Evolutionary conservation across 208 protist genomes (phyloP), one percentile per base, ranked within the genome.

Genomic region (Leishmania amazonensis): DNA sequence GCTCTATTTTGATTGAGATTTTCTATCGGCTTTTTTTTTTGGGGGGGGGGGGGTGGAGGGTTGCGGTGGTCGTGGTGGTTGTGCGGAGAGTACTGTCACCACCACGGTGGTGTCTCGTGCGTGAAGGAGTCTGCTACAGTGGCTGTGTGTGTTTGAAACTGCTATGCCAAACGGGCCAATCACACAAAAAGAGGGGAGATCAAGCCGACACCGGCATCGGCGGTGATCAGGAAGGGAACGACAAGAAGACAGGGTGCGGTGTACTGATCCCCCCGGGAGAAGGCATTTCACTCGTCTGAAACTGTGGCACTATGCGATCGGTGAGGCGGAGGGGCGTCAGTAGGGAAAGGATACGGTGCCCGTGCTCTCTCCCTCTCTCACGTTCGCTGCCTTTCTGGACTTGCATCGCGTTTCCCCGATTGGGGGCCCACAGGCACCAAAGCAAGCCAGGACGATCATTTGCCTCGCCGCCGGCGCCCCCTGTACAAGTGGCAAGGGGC

Each of bases 1-100:
- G 1, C 78, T 94, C 1, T 90, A 88, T 67, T 91, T 96, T 79
- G 84, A 87, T n/a, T 87, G 40, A 81, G 38, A 11, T 38, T 1
- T 1, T 31, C 19, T 1, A 8, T 31, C 8, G 6, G 8, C 53
- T 11, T 40, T 9, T 7, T 5, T 47, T 11, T 40, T 31, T 40
- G 62, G 62, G 31, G n/a, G 31, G 62, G 6, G 62, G 31, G 62
- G 2, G 62, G 31, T 35, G 31, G 31, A 35, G n/a, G n/a, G 5
- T 7, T 28, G 3, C 1, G 31, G 17, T 19, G 8, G 3, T 35
- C 15, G 11, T 35, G 11, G 28, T 35, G 31, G 28, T 68, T 7
- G 13, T 8, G 51, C 15, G 0, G 15, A 19, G 9, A 38, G 58
- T 24, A 35, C 58, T 64, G 58, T 1, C 15, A 13, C 28, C 28